Percentiles rank a stretch among this genome's conserved stretches.
Conservation (phyloP, 1,284 basidiomycete species). For the Ceratorhiza oryzae-sativae region DNA sequence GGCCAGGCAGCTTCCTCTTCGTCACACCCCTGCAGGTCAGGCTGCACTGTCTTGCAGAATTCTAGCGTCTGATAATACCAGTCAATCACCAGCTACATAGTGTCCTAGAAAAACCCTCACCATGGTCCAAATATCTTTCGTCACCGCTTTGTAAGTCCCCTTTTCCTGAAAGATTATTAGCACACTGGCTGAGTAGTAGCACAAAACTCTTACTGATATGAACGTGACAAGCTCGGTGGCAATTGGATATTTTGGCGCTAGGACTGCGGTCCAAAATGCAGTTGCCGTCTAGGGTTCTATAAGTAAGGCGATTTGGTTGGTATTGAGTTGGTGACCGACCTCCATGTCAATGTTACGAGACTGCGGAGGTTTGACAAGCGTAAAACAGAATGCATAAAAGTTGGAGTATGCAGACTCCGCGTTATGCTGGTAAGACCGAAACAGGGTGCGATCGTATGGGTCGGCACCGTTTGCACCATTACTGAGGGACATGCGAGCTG, state of each 20-base stretch:
- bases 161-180: slow-evolving; percentile 57
- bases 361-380: slow-evolving; percentile 68
- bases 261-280: slow-evolving; percentile 75
- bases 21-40: slow-evolving; percentile 67
- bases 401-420: slow-evolving; percentile 62
- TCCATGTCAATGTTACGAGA: slow-evolving; percentile 81
- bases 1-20: slow-evolving; percentile 84
- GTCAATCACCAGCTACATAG: slow-evolving; percentile 36
- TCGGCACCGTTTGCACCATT: slow-evolving; percentile 47
- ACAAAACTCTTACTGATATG: slow-evolving; percentile 60
- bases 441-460: slow-evolving; percentile 62
- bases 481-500: slow-evolving; percentile 23
- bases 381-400: slow-evolving; percentile 72
- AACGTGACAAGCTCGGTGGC: slow-evolving; percentile 67
- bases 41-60: slow-evolving; percentile 71
- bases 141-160: slow-evolving; percentile 71
- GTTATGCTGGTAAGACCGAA: slow-evolving; percentile 58
- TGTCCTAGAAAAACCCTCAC: slow-evolving; percentile 52
- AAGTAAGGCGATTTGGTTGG: background rate
- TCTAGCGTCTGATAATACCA: slow-evolving; percentile 64
- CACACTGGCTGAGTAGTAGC: background rate
- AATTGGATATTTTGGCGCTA: slow-evolving; percentile 68
- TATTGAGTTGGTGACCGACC: slow-evolving; percentile 52
- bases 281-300: slow-evolving; percentile 61
- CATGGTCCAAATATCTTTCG: slow-evolving; percentile 86